A percentile compares a stretch with the other conserved stretches of the same genome.
Evolutionary conservation across 306 rosid species (phyloP).

Genomic region (Parietaria judaica): DNA sequence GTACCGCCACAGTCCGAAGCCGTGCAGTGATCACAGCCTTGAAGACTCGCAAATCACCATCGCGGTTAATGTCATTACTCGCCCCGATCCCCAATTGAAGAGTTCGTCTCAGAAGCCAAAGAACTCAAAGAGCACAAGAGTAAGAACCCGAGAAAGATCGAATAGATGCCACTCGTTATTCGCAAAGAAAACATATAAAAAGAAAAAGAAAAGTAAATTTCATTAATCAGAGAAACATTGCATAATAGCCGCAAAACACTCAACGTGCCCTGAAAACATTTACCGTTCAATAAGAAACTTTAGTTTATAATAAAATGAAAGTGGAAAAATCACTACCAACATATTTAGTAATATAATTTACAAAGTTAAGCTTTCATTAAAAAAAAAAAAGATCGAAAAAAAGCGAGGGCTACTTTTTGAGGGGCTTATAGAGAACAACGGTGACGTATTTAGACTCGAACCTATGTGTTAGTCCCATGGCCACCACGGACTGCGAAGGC

Average conservation of each 20-base stretch:
- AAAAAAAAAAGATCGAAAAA: slow-evolving; percentile 9
- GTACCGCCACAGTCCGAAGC: too few species aligned
- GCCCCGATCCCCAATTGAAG: neutral
- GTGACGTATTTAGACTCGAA: slow-evolving; percentile 83
- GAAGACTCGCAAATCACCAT: too few species aligned
- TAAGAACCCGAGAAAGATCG: neutral
- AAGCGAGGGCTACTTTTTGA: slow-evolving; percentile 38
- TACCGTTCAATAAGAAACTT: slow-evolving; percentile 1
- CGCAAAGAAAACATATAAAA: neutral
- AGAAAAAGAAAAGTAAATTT: neutral
- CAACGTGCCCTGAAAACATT: neutral
- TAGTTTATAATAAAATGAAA: neutral
- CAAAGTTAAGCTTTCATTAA: slow-evolving; percentile 33
- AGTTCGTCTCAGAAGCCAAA: neutral
- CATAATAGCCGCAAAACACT: neutral
- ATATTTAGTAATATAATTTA: slow-evolving; percentile 23
- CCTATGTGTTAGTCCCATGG: slow-evolving; percentile 86
- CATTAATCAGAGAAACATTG: neutral
- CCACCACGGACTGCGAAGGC: slow-evolving; percentile 82
- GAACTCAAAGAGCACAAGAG: neutral
- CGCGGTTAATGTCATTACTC: neutral
- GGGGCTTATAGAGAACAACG: slow-evolving; percentile 86
- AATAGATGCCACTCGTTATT: neutral
- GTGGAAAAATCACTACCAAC: slow-evolving; percentile 3
- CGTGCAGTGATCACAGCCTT: too few species aligned